Conservation (phyloP, 305 asterid species). For the Fraxinus nigra region DNA sequence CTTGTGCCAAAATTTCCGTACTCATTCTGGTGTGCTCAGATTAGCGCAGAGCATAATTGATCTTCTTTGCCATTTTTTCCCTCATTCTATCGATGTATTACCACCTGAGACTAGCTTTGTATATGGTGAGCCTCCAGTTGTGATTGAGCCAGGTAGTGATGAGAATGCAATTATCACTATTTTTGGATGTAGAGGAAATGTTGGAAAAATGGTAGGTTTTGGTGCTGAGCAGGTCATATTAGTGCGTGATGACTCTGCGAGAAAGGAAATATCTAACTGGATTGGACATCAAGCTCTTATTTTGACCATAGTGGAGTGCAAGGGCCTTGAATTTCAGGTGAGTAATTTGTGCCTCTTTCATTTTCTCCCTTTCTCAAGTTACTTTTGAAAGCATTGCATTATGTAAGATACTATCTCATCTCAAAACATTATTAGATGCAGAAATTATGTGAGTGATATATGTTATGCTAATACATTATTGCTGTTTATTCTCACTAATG, state of each 20-base stretch:
- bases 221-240: constrained; percentile 80
- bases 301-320: constrained; percentile 68
- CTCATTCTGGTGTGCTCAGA: constrained; percentile 71
- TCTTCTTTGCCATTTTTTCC: constrained; percentile 54
- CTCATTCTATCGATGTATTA: constrained; percentile 52
- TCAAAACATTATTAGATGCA: background rate
- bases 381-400: background rate
- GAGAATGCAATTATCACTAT: constrained; percentile 60
- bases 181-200: constrained; percentile 44
- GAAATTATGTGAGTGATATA: background rate
- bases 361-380: background rate
- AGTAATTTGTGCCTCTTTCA: background rate
- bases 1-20: constrained; percentile 61
- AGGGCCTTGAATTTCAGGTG: constrained; percentile 82
- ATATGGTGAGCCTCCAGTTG: constrained; percentile 67
- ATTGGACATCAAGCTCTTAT: constrained; percentile 60
- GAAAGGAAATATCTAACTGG: constrained; percentile 39
- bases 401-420: background rate
- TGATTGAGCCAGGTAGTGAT: constrained; percentile 58
- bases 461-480: background rate
- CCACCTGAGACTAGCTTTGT: constrained; percentile 62
- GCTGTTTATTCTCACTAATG: background rate
- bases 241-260: constrained; percentile 52
- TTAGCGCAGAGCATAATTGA: constrained; percentile 68
- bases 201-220: constrained; percentile 54